A percentile compares a stretch with the other conserved stretches of the same genome.
phyloP scores from a whole-genome alignment of 2,329 filamentous ascomycete genomes.

The Endocalyx cinctus region DNA sequence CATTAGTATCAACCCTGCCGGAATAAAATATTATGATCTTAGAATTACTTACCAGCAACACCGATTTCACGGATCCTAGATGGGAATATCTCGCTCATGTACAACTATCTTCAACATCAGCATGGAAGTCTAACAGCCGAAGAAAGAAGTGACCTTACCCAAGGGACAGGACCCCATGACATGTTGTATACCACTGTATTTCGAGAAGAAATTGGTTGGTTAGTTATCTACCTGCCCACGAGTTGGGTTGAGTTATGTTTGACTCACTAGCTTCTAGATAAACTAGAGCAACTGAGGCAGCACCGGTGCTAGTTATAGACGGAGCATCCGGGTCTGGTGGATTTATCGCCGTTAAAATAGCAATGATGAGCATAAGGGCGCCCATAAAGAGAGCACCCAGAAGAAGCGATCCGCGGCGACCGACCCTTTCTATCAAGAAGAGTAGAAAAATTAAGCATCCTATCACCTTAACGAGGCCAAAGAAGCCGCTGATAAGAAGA shows the following conservation, averaged over 20 bases:
- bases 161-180: conserved; percentile 48
- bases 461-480: conserved; percentile 47
- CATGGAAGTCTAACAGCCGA: not conserved
- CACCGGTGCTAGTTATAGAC: conserved; percentile 34
- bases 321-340: conserved; percentile 30
- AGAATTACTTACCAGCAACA: conserved; percentile 28
- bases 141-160: conserved; percentile 25
- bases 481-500: conserved; percentile 48
- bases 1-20: too few species aligned
- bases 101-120: conserved; percentile 28
- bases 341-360: conserved; percentile 40
- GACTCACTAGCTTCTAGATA: conserved; percentile 39
- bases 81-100: conserved; percentile 46
- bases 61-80: conserved; percentile 45
- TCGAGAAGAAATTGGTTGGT: too few species aligned
- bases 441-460: conserved; percentile 42
- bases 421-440: conserved; percentile 44
- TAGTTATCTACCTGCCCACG: too few species aligned
- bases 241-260: too few species aligned
- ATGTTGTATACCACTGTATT: conserved; percentile 46
- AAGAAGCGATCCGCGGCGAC: conserved; percentile 44
- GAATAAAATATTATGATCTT: not conserved
- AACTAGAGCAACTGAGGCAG: conserved; percentile 46
- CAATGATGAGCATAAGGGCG: conserved; percentile 47
- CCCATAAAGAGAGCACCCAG: conserved; percentile 45